A percentile compares a stretch with the other conserved stretches of the same genome.
Evolutionary conservation across 192 early-diverging fungal genomes (phyloP).

Genomic region (Podila clonocystis): DNA sequence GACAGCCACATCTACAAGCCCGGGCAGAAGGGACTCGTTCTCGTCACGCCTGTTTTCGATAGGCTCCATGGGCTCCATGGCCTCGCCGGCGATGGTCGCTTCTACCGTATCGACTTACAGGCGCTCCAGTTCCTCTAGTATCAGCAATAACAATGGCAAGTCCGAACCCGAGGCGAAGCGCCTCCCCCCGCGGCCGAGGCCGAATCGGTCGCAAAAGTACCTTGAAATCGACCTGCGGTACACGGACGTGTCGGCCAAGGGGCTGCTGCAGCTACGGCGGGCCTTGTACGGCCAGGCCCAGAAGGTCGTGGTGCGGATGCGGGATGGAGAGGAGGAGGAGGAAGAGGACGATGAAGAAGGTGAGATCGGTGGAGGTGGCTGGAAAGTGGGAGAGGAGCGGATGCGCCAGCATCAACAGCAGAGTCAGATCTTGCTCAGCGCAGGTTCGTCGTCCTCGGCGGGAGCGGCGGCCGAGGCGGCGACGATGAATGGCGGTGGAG

Average conservation of each 20-base stretch:
- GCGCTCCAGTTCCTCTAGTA: no score
- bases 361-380: neutral
- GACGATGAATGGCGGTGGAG: neutral
- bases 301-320: conserved; percentile 18
- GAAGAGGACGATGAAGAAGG: conserved; percentile 7
- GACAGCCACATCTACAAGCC: neutral
- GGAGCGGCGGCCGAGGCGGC: no score
- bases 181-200: neutral
- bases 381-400: neutral
- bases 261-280: neutral
- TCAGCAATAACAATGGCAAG: no score
- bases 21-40: conserved; percentile 7
- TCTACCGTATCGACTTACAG: no score
- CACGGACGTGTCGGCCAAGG: conserved; percentile 35
- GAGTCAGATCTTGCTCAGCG: no score
- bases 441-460: no score
- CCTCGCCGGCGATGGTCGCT: no score
- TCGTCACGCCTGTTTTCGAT: conserved; percentile 1
- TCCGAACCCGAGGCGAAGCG: neutral
- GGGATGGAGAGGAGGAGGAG: conserved; percentile 31
- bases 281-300: conserved; percentile 18
- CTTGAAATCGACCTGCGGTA: conserved; percentile 49
- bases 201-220: conserved; percentile 29
- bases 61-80: neutral
- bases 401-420: neutral